A percentile compares a stretch with the other conserved stretches of the same genome.
phyloP scores from a whole-genome alignment of 768 basidiomycete genomes.

The Leccinum ochraceum region DNA sequence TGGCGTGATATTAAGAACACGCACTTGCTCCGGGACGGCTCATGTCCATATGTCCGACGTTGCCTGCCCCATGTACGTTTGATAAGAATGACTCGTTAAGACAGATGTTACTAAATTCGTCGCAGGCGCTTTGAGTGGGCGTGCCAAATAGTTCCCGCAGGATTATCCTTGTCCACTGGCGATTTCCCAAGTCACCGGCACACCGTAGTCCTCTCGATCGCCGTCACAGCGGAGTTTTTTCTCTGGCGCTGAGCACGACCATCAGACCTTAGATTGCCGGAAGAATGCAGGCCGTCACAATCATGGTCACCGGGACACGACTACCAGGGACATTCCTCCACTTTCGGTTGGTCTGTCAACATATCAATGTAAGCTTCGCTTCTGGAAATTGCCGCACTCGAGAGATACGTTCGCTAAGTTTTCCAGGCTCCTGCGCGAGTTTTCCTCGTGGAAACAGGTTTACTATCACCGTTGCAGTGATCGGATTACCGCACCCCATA shows the following conservation, averaged over 20 bases:
- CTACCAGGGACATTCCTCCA: conserved; percentile 5
- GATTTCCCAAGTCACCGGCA: conserved; percentile 24
- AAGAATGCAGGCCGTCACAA: conserved; percentile 7
- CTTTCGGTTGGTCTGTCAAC: conserved; percentile 2
- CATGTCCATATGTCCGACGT: conserved; percentile 12
- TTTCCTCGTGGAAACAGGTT: conserved; percentile 14
- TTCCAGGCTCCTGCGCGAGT: conserved; percentile 9
- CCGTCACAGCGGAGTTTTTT: conserved; percentile 13
- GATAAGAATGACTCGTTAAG: conserved; percentile 1
- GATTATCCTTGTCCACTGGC: conserved; percentile 20
- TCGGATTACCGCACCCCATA: not conserved
- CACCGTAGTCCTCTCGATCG: conserved; percentile 12
- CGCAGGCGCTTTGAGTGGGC: conserved; percentile 4
- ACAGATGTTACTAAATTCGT: conserved; percentile 15
- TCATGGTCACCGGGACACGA: conserved; percentile 13
- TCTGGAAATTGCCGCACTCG: not conserved
- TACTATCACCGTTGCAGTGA: not conserved
- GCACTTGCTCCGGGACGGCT: conserved; percentile 7
- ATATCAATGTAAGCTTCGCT: conserved; percentile 2
- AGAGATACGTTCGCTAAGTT: not conserved
- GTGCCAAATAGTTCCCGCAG: not conserved
- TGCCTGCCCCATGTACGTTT: conserved; percentile 7
- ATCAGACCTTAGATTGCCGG: conserved; percentile 13
- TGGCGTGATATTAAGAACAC: conserved; percentile 15
- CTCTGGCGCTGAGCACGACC: not conserved